Evolutionary conservation across 352 stramenopile genomes (phyloP), one percentile per base, ranked within the genome.

Genomic region (Peronosclerospora sorghi): DNA sequence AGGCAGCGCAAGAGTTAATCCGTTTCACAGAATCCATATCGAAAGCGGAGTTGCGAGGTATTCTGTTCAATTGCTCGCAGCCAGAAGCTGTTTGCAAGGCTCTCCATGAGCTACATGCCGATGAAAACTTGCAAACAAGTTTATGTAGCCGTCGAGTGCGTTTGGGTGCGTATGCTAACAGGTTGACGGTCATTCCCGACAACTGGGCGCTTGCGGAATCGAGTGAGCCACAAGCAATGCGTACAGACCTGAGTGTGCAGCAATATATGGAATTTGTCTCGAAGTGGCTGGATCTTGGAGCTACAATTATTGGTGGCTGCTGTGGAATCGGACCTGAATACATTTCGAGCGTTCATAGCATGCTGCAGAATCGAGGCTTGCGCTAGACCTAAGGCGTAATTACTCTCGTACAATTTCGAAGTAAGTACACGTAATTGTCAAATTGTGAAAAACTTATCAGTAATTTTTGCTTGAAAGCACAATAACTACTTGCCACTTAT

Each of bases 1-100:
- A 76, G 19, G 73, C 57, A 6, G 60, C 81, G 19, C 45, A 67
- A 1, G 49, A 66, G 4, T 32, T 76, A 23, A 35, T 82, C 8
- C 32, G 45, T n/a, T 73, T 68, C 30, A 56, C 48, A 20, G 49
- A 30, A 1, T 49, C 29, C 45, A 46, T 29, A 27, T 26, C 45
- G 1, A 37, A 42, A 8, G 45, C 39, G 5, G 21, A 58, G 24
- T 49, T 95, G 1, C 48, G 76, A 30, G 84, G 51, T 12, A 63
- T 96, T 48, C 54, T 95, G 2, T 95, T 96, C 51, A 96, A 96
- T 58, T 96, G 85, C 37, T 81, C 63, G 27, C 70, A 88, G 41
- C 85, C 85, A 1, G 85, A 96, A 54, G 59, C 77, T 7, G 86
- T 96, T 27, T 85, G 69, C 13, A 74, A 67, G 49, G 84, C 80